Percentiles rank a stretch among this genome's conserved stretches.
phyloP scores from a whole-genome alignment of 305 asterid genomes.

The Withania somnifera region DNA sequence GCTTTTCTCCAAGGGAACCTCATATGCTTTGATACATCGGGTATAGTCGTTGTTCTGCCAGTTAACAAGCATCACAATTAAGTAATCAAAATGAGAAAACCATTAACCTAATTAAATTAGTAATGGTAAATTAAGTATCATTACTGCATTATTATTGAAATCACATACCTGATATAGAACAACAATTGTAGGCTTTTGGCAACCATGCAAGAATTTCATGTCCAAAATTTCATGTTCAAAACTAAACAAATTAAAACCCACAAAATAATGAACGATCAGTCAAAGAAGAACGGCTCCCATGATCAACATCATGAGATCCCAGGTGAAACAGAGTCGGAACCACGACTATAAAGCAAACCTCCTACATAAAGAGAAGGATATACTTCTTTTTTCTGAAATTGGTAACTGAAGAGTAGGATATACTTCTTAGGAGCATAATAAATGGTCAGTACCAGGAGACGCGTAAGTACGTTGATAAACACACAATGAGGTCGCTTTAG shows the following conservation, averaged over 20 bases:
- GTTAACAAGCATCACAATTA: background rate
- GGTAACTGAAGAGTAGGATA: too few species aligned
- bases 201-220: slow-evolving; percentile 75
- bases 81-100: background rate
- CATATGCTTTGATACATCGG: slow-evolving; percentile 84
- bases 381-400: background rate
- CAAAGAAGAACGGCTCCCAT: background rate
- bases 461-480: too few species aligned
- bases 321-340: background rate
- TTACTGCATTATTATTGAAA: background rate
- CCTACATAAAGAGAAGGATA: background rate
- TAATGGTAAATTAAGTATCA: background rate
- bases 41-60: slow-evolving; percentile 79
- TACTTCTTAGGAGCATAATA: too few species aligned
- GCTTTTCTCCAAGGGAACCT: slow-evolving; percentile 79
- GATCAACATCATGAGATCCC: background rate
- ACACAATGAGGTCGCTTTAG: too few species aligned
- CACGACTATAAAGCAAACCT: background rate
- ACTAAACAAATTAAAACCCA: slow-evolving; percentile 36
- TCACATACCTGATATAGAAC: slow-evolving; percentile 62
- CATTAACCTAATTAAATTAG: too few species aligned
- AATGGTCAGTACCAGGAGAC: too few species aligned
- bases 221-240: slow-evolving; percentile 86
- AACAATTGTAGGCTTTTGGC: slow-evolving; percentile 78
- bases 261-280: background rate